Evolutionary conservation across 495 filamentous ascomycete genomes (phyloP).

Genomic region (Hyaloscypha finlandica): DNA sequence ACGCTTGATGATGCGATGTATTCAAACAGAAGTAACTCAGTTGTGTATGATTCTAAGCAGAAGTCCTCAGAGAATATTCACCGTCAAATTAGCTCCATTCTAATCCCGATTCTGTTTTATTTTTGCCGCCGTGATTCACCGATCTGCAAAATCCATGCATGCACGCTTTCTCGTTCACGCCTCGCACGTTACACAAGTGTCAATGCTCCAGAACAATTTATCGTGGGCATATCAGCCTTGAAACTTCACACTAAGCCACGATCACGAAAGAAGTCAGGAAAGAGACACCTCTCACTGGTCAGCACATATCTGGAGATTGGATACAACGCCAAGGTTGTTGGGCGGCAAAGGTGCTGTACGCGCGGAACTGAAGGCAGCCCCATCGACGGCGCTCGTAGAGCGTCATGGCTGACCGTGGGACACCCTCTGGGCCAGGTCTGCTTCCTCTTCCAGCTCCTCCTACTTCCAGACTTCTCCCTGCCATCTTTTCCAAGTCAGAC

Average conservation of each 20-base stretch:
- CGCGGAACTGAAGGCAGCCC: conserved; percentile 16
- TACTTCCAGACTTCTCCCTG: neutral
- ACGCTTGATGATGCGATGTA: neutral
- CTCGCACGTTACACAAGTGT: conserved; percentile 9
- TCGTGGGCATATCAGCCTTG: neutral
- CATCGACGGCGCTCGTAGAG: conserved; percentile 6
- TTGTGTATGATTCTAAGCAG: neutral
- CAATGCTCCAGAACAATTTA: neutral
- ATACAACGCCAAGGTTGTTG: neutral
- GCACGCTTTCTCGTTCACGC: neutral
- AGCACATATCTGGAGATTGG: neutral
- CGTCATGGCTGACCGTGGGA: conserved; percentile 20
- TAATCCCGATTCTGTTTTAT: neutral
- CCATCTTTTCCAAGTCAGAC: neutral
- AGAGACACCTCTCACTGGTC: neutral
- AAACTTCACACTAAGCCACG: neutral
- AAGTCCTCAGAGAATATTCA: neutral
- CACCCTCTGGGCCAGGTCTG: conserved; percentile 27
- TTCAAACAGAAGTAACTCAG: neutral
- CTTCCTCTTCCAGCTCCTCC: conserved; percentile 3
- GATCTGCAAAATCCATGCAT: neutral
- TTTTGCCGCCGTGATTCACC: neutral
- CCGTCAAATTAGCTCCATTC: neutral
- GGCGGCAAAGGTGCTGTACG: conserved; percentile 5
- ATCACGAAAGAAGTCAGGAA: neutral